phyloP scores from a whole-genome alignment of 176 grass and related monocot species.

The Oryza longistaminata region DNA sequence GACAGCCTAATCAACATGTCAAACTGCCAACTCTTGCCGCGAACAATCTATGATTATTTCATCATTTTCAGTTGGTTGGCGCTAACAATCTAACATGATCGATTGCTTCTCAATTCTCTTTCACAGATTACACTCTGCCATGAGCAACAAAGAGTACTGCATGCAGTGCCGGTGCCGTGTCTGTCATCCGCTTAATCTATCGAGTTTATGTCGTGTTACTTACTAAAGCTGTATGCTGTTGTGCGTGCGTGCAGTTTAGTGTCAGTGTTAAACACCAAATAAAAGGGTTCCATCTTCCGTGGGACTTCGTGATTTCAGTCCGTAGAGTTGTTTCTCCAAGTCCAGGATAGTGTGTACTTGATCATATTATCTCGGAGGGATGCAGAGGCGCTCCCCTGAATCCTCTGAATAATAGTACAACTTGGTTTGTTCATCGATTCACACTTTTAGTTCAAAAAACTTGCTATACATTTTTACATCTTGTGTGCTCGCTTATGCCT shows the following conservation, averaged over 20 bases:
- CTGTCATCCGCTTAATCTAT: neutral
- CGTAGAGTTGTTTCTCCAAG: neutral
- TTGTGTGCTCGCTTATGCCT: neutral
- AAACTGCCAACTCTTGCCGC: neutral
- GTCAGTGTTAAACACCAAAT: neutral
- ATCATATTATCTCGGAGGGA: neutral
- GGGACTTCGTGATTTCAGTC: neutral
- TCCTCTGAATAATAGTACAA: neutral
- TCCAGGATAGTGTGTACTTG: neutral
- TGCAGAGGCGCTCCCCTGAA: neutral
- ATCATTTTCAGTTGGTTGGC: neutral
- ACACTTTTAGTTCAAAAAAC: neutral
- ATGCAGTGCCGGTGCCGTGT: neutral
- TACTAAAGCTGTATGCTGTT: neutral
- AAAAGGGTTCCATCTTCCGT: neutral
- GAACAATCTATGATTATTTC: too few species aligned
- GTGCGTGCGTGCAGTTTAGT: neutral
- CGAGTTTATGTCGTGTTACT: neutral
- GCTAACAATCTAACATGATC: neutral
- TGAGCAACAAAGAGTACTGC: constrained; percentile 18
- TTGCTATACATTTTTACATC: neutral
- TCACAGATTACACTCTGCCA: constrained; percentile 49
- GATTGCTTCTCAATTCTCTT: neutral
- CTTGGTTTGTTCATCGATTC: neutral
- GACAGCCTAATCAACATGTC: too few species aligned